A percentile compares a stretch with the other conserved stretches of the same genome.
Evolutionary conservation across 2,329 filamentous ascomycete species (phyloP).

Genomic region (Aureobasidium sp.): DNA sequence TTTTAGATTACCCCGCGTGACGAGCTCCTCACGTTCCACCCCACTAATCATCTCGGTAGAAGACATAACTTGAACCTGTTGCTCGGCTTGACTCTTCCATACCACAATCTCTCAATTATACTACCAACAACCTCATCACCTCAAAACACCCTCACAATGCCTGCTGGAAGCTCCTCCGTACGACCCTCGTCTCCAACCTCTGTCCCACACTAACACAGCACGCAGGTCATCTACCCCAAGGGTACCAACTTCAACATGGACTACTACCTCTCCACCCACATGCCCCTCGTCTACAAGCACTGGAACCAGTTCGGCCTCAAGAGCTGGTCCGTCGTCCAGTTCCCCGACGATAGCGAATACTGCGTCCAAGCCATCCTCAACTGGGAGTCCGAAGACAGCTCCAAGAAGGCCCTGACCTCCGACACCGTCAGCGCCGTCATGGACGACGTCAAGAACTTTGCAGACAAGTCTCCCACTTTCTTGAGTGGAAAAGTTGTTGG

Average conservation of each 20-base stretch:
- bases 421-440: conserved; percentile 24
- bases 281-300: conserved; percentile 30
- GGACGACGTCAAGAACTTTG: conserved; percentile 31
- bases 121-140: not conserved
- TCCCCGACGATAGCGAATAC: conserved; percentile 27
- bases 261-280: conserved; percentile 34
- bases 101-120: not conserved
- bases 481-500: conserved; percentile 26
- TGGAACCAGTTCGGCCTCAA: conserved; percentile 29
- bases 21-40: not conserved
- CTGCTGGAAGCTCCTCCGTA: conserved; percentile 15
- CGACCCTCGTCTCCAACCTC: not conserved
- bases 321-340: conserved; percentile 27
- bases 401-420: conserved; percentile 24
- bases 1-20: conserved; percentile 7
- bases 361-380: conserved; percentile 30
- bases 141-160: conserved; percentile 14
- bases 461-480: conserved; percentile 29
- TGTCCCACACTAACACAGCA: not conserved
- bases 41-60: not conserved
- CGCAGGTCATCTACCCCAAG: conserved; percentile 29
- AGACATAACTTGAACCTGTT: not conserved
- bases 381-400: conserved; percentile 24
- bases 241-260: conserved; percentile 33
- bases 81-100: not conserved